Evolutionary conservation across 192 early-diverging fungal species (phyloP).

Genomic region (Phycomyces blakesleeanus): DNA sequence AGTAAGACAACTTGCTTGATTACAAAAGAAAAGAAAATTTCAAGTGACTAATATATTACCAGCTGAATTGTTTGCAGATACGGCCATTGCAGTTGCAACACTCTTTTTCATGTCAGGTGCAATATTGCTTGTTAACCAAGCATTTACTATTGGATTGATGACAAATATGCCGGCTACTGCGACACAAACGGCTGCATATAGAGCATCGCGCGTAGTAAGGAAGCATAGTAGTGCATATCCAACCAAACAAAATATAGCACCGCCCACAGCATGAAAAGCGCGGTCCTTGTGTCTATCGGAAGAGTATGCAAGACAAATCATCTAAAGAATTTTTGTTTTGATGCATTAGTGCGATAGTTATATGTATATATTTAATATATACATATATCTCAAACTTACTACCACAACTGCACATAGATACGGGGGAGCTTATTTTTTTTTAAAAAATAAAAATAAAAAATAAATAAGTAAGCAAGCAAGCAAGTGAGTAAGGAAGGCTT

Average conservation of each 20-base stretch:
- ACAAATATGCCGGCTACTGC: constrained; percentile 33
- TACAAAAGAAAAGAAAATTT: not conserved
- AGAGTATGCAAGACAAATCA: constrained; percentile 26
- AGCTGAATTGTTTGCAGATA: constrained; percentile 30
- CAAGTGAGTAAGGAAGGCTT: not conserved
- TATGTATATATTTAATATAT: too few relatives aligned
- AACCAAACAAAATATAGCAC: constrained; percentile 19
- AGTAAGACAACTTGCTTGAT: too few relatives aligned
- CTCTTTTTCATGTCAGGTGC: constrained; percentile 34
- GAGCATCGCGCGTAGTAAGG: not conserved
- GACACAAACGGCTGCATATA: constrained; percentile 29
- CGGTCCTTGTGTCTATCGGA: constrained; percentile 23
- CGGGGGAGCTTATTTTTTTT: constrained; percentile 35
- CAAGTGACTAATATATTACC: not conserved
- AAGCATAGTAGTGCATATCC: constrained; percentile 24
- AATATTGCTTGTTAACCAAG: constrained; percentile 32
- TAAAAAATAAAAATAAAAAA: not conserved
- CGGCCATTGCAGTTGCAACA: constrained; percentile 32
- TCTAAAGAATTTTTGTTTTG: constrained; percentile 10
- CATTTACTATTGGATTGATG: constrained; percentile 32
- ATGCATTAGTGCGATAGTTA: too few relatives aligned
- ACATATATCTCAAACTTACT: too few relatives aligned
- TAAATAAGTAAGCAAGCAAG: not conserved
- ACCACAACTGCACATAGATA: constrained; percentile 29
- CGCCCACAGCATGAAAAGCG: constrained; percentile 26